Percentiles rank a stretch among this genome's conserved stretches.
phyloP scores from a whole-genome alignment of 2,329 filamentous ascomycete genomes.

The Xylaria sp. region DNA sequence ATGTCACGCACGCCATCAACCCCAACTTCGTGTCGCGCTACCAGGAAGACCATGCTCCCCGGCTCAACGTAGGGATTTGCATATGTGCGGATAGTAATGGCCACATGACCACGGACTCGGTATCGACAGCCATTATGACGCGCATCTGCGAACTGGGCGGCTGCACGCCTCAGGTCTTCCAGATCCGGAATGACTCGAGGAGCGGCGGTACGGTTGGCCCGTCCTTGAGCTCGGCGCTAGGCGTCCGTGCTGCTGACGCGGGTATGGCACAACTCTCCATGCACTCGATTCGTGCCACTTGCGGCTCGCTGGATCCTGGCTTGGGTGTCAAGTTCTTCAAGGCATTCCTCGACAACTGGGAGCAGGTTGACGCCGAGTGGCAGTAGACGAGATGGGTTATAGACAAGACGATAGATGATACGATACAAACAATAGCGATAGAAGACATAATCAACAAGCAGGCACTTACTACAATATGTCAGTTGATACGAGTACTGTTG shows the following conservation, averaged over 20 bases:
- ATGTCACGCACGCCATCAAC: conserved; percentile 91
- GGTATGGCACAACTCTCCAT: conserved; percentile 90
- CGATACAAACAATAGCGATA: neutral
- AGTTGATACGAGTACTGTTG: neutral
- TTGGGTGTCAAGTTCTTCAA: conserved; percentile 84
- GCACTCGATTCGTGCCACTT: conserved; percentile 88
- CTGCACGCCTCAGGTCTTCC: conserved; percentile 76
- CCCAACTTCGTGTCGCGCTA: conserved; percentile 87
- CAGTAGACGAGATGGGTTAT: conserved; percentile 14
- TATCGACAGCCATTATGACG: conserved; percentile 75
- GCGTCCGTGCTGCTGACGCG: conserved; percentile 77
- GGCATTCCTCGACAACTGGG: conserved; percentile 81
- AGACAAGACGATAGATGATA: neutral
- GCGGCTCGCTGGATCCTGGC: conserved; percentile 78
- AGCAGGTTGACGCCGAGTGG: conserved; percentile 80
- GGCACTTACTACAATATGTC: neutral
- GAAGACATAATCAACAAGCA: neutral
- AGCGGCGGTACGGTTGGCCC: conserved; percentile 94
- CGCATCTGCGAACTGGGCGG: conserved; percentile 70
- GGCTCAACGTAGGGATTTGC: conserved; percentile 80
- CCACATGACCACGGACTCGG: conserved; percentile 91
- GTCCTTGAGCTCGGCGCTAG: conserved; percentile 74
- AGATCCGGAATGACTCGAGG: conserved; percentile 87
- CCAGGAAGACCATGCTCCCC: conserved; percentile 77
- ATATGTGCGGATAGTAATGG: conserved; percentile 81